Percentiles rank a stretch among this genome's conserved stretches.
Conservation (phyloP, 1,284 basidiomycete genomes). For the Filobasidium uniguttulatum region DNA sequence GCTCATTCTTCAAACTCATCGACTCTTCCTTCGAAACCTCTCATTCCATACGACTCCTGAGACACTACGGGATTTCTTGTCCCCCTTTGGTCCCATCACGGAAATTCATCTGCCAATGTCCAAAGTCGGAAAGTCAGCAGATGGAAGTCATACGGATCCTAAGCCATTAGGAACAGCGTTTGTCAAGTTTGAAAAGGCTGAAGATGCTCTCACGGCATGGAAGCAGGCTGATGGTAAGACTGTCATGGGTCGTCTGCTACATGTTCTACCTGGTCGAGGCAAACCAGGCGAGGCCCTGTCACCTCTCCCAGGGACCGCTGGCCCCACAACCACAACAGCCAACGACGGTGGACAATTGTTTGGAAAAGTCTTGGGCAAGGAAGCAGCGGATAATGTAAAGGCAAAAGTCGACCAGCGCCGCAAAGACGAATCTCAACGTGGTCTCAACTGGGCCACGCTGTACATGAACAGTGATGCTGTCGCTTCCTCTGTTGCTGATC, state of each 20-base stretch:
- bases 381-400: conserved; percentile 50
- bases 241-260: conserved; percentile 83
- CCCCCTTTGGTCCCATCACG: conserved; percentile 54
- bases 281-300: conserved; percentile 45
- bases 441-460: conserved; percentile 90
- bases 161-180: conserved; percentile 61
- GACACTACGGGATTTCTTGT: conserved; percentile 58
- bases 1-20: conserved; percentile 60
- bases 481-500: conserved; percentile 63
- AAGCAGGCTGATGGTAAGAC: conserved; percentile 66
- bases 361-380: conserved; percentile 34
- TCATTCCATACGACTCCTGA: conserved; percentile 66
- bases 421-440: conserved; percentile 60
- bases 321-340: conserved; percentile 13
- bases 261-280: conserved; percentile 59
- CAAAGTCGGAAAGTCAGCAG: no score
- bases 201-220: conserved; percentile 61
- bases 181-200: conserved; percentile 54
- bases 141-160: conserved; percentile 61
- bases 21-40: conserved; percentile 83
- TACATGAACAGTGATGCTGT: conserved; percentile 96
- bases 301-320: conserved; percentile 18
- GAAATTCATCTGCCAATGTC: conserved; percentile 71
- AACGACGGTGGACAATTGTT: conserved; percentile 15
- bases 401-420: conserved; percentile 48